Base-by-base conservation (phyloP, 1,284 basidiomycete species). In the Pisolithus thermaeus region DNA sequence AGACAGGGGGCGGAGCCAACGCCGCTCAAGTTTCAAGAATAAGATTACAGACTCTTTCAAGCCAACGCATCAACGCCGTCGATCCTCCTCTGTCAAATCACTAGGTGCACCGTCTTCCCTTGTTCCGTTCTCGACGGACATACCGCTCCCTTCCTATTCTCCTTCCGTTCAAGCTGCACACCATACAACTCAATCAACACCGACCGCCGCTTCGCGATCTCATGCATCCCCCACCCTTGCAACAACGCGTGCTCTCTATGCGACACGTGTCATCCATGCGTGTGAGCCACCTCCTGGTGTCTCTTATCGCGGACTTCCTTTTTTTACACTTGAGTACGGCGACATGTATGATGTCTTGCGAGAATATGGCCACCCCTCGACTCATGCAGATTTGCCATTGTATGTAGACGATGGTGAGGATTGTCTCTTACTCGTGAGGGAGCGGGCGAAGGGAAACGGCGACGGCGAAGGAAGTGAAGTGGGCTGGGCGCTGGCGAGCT, bases 401-500 rank as follows among this genome's bases (percentile, higher is more conserved):
- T 81, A 82, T 60, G 82, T 90, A 30, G 87, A 89, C 58, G 86
- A 89, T 47, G 86, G 87, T 8, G 87, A 87, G 58, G 88, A 90
- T 58, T 89, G 86, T 67, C 68, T 91, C 56, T 69, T 90, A 49
- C 74, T 90, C 32, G 76, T 73, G 49, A 64, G 84, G 43, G 46
- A 30, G 64, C 61, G 37, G 54, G 63, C 3, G 41, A 54, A 54
- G 58, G 53, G 56, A 53, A 60, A 38, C 3, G 30, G 43, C 14
- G n/a, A 49, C 28, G 11, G 23, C 30, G 64, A 66, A 3, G 36
- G 54, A 6, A 76, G 79, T 7, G 71, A 76, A 7, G 73, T 88
- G n/a, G 87, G 87, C 0, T 90, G 88, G 86, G 82, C 81, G 1
- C 65, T 90, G 53, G 87, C 88, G 30, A 90, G 87, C 65, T 90